These are phyloP conservation scores for Aureobasidium subglaciale DNA, from an alignment of 2,329 filamentous ascomycete species.

Conservation along the genomic window DNA sequence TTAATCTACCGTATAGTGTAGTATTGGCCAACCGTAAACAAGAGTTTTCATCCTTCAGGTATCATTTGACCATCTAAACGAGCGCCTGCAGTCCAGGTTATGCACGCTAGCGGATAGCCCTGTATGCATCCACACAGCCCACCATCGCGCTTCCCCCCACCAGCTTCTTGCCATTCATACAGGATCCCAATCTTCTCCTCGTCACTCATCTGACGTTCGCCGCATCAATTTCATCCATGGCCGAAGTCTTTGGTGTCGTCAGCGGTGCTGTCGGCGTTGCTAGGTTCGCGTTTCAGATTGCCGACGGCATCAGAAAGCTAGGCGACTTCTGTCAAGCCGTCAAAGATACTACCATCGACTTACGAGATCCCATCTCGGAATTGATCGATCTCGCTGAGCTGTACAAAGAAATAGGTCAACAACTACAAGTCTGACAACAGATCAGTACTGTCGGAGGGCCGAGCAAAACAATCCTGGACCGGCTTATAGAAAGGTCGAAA, in stretches of 20 bases:
- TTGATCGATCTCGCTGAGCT: not conserved
- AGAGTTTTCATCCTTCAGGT: no score
- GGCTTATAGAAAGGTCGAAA: not conserved
- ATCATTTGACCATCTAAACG: no score
- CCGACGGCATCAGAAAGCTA: slow-evolving; percentile 16
- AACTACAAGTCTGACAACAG: not conserved
- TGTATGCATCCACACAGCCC: no score
- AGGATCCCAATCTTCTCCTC: not conserved
- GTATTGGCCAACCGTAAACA: no score
- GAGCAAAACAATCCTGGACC: not conserved
- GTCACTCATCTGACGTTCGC: not conserved
- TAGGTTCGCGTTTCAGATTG: slow-evolving; percentile 16
- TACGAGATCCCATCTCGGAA: not conserved
- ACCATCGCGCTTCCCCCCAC: no score
- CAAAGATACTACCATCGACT: slow-evolving; percentile 11
- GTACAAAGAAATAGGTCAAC: not conserved
- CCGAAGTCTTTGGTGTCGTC: slow-evolving; percentile 16
- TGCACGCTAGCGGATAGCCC: no score
- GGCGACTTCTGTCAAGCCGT: slow-evolving; percentile 13
- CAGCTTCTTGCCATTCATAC: no score
- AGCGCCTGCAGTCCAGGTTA: no score
- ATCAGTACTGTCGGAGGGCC: no score
- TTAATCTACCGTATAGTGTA: no score
- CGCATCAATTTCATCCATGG: slow-evolving; percentile 4
- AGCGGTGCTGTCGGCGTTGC: slow-evolving; percentile 15